phyloP scores from a whole-genome alignment of 371 early-diverging fungal species.

The Mortierella sp. region DNA sequence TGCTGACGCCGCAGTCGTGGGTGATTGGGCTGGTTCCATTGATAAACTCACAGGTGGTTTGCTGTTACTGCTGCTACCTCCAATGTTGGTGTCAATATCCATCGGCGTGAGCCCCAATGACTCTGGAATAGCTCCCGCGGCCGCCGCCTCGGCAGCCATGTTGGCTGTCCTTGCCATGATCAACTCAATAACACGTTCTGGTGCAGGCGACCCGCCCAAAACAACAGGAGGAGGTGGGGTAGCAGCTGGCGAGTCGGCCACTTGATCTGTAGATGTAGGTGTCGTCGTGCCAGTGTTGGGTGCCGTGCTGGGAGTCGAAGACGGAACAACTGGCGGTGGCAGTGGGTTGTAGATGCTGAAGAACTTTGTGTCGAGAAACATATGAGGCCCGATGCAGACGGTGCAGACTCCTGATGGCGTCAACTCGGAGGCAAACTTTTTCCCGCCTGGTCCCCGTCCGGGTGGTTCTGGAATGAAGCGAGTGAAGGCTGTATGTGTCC shows the following conservation, averaged over 20 bases:
- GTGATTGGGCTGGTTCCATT: neutral
- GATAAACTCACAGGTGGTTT: neutral
- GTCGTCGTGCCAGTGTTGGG: constrained; percentile 10
- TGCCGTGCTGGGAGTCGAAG: constrained; percentile 12
- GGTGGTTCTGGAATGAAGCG: constrained; percentile 44
- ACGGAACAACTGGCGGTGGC: constrained; percentile 9
- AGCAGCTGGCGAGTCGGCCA: constrained; percentile 19
- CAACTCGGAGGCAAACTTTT: constrained; percentile 36
- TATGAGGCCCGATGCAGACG: constrained; percentile 55
- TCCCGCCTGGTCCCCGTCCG: constrained; percentile 36
- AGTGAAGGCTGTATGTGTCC: constrained; percentile 46
- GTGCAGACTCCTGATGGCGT: constrained; percentile 38
- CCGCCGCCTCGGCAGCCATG: constrained; percentile 23
- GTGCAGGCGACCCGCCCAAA: constrained; percentile 26
- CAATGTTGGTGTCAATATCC: constrained; percentile 3
- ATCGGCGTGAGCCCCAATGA: neutral
- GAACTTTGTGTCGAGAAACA: constrained; percentile 53
- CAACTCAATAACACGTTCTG: constrained; percentile 45
- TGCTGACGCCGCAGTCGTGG: neutral
- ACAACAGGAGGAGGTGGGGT: constrained; percentile 24
- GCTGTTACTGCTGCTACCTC: neutral
- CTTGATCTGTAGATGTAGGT: constrained; percentile 21
- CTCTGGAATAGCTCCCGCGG: constrained; percentile 17
- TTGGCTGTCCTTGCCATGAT: constrained; percentile 30
- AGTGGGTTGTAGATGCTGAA: constrained; percentile 44